Evolutionary conservation across 345 rosid species (phyloP), one percentile per base, ranked within the genome.

Genomic region (Luvunga scandens): DNA sequence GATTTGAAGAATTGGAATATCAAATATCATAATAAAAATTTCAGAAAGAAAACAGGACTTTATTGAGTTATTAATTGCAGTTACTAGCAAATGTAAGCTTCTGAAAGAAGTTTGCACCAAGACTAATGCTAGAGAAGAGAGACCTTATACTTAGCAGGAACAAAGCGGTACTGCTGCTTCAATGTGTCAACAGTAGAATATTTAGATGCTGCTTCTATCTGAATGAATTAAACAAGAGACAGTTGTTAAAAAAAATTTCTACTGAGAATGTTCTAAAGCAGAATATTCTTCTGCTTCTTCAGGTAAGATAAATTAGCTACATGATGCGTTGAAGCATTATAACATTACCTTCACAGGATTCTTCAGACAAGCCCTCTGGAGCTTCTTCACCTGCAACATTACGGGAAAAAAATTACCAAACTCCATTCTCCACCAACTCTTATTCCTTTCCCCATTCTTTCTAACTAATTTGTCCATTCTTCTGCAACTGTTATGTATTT

Each of bases 191-290:
- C 97, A 27, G 98, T 96, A 55, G 98, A 96, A 85, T 96, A 94
- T 80, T 94, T 96, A 3, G 97, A 89, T 64, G 94, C 89, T 73
- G 98, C 97, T 88, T 96, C 97, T 84, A 94, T 94, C 98, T 96
- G 86, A 75, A 79, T 67, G 38, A 70, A 65, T 38, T 38, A 68
- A 70, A 69, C 21, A 81, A 77, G 27, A 16, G 70, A 78, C 7
- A 28, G 57, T 38, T 69, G 72, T 78, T 48, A 77, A 14, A 69
- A 83, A 63, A 83, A 42, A 63, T 9, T 13, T 56, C 28, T 45
- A 31, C n/a, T 14, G 25, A 18, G 63, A 71, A 18, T 27, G 13
- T 14, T 2, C 5, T 10, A 22, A 55, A 53, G 27, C 27, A 22
- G 16, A 30, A 71, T 6, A 50, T 27, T 53, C 4, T 45, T 28